phyloP scores from a whole-genome alignment of 768 basidiomycete species.

The Tephrocybe sp. region DNA sequence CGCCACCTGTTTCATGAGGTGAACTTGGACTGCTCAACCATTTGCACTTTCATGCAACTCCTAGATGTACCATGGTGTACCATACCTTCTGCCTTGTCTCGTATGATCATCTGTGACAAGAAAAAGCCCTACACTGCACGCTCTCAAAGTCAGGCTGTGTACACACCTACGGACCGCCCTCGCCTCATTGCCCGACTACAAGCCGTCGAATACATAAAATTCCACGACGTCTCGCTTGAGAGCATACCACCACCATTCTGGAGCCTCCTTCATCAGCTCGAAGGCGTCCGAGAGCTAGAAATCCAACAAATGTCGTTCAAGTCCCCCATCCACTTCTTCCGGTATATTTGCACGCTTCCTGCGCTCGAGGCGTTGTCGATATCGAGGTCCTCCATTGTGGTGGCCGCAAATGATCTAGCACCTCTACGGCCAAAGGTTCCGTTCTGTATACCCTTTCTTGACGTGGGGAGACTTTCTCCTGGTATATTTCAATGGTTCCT shows the following conservation, averaged over 20 bases:
- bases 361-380: slow-evolving; percentile 26
- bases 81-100: slow-evolving; percentile 23
- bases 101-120: slow-evolving; percentile 19
- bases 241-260: slow-evolving; percentile 28
- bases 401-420: slow-evolving; percentile 9
- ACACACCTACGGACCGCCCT: slow-evolving; percentile 15
- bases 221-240: slow-evolving; percentile 24
- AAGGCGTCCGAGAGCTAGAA: slow-evolving; percentile 26
- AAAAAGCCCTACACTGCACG: neutral
- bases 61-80: slow-evolving; percentile 30
- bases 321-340: slow-evolving; percentile 23
- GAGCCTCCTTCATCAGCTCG: slow-evolving; percentile 24
- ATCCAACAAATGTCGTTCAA: slow-evolving; percentile 24
- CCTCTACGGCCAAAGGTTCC: slow-evolving; percentile 13
- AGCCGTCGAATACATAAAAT: slow-evolving; percentile 18
- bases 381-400: slow-evolving; percentile 23
- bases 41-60: slow-evolving; percentile 25
- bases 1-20: slow-evolving; percentile 31
- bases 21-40: slow-evolving; percentile 22
- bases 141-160: slow-evolving; percentile 8
- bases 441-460: slow-evolving; percentile 22
- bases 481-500: slow-evolving; percentile 27
- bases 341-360: slow-evolving; percentile 27
- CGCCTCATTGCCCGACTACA: slow-evolving; percentile 15
- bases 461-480: slow-evolving; percentile 18